These are phyloP conservation scores for Albugo candida DNA, from an alignment of 352 stramenopile genomes.

Conservation along the genomic window DNA sequence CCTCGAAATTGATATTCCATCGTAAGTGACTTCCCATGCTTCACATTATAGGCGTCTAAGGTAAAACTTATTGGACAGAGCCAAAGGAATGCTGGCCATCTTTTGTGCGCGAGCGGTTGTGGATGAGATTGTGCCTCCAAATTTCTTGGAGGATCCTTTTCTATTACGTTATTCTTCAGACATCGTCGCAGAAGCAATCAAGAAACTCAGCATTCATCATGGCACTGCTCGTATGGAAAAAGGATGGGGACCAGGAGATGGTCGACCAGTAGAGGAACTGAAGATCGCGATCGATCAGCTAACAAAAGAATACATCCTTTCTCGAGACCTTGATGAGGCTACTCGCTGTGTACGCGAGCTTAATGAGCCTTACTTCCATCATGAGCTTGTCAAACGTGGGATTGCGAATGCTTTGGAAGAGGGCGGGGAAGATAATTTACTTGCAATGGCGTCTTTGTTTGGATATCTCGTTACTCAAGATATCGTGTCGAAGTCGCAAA, in stretches of 20 bases:
- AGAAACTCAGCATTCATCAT: conserved; percentile 94
- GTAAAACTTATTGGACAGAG: conserved; percentile 10
- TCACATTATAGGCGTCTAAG: not conserved
- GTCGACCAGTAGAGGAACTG: conserved; percentile 78
- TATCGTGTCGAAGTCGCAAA: conserved; percentile 24
- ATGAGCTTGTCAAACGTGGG: conserved; percentile 87
- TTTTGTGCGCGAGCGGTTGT: conserved; percentile 96
- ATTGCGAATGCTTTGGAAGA: conserved; percentile 28
- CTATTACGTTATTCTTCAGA: conserved; percentile 84
- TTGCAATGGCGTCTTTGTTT: conserved; percentile 22
- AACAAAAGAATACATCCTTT: conserved; percentile 93
- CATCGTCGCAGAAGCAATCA: conserved; percentile 91
- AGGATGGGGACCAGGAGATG: conserved; percentile 92
- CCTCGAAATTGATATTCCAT: conserved; percentile 90
- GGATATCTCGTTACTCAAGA: conserved; percentile 23
- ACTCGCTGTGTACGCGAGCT: conserved; percentile 85
- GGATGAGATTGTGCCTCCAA: conserved; percentile 96
- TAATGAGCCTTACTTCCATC: conserved; percentile 90
- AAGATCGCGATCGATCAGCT: conserved; percentile 91
- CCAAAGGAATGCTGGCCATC: conserved; percentile 85
- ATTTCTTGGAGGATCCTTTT: conserved; percentile 93
- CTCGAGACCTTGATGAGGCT: conserved; percentile 88
- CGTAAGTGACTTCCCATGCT: conserved; percentile 9
- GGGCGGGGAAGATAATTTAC: conserved; percentile 13
- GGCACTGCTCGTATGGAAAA: conserved; percentile 89